Conservation (phyloP, 2,329 filamentous ascomycete genomes). For the Epichloe sp. region DNA sequence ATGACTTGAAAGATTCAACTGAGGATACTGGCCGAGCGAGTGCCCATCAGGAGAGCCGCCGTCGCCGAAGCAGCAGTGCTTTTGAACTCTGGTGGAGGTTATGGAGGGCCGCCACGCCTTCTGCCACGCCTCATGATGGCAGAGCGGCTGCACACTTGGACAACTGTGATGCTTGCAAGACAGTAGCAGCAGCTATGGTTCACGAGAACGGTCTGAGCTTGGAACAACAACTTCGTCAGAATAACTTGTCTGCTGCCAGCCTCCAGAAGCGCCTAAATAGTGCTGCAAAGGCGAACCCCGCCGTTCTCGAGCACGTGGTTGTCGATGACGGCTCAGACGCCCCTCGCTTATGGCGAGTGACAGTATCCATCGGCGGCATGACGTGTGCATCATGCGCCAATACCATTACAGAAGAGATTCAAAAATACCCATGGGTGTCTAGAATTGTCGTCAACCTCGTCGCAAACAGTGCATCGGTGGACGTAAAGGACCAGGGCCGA, state of each 20-base stretch:
- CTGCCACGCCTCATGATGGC: conserved; percentile 12
- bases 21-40: conserved; percentile 9
- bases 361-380: conserved; percentile 57
- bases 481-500: conserved; percentile 29
- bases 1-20: conserved; percentile 14
- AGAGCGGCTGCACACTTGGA: conserved; percentile 21
- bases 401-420: conserved; percentile 45
- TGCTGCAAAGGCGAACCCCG: conserved; percentile 1
- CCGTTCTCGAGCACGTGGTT: conserved; percentile 14
- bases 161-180: conserved; percentile 25
- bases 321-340: conserved; percentile 7
- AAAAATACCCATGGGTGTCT: conserved; percentile 42
- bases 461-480: conserved; percentile 51
- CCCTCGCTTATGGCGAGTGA: conserved; percentile 30
- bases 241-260: conserved; percentile 4
- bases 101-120: conserved; percentile 15
- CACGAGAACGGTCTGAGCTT: conserved; percentile 4
- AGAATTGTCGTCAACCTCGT: conserved; percentile 51
- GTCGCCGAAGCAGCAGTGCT: conserved; percentile 9
- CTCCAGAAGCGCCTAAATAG: conserved; percentile 3
- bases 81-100: conserved; percentile 20
- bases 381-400: conserved; percentile 58
- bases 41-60: conserved; percentile 12
- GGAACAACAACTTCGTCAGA: conserved; percentile 2
- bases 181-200: conserved; percentile 6